Percentiles rank a stretch among this genome's conserved stretches.
These are phyloP conservation scores for Scheffersomyces titani DNA, from an alignment of 1,139 yeast genomes.

Conservation along the genomic window DNA sequence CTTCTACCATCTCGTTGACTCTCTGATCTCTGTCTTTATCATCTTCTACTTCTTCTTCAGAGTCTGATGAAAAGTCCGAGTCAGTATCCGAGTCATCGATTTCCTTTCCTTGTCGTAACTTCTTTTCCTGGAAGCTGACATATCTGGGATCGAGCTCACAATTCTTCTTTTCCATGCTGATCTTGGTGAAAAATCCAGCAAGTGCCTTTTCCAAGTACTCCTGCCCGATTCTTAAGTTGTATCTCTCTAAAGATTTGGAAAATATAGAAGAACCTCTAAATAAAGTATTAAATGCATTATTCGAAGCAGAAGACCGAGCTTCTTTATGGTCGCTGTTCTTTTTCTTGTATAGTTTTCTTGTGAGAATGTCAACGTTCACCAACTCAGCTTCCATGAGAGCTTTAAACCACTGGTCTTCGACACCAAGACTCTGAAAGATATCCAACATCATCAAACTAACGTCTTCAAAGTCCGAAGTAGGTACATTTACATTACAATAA, in stretches of 20 bases:
- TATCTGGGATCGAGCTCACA: slow-evolving; percentile 78
- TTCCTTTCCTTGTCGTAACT: slow-evolving; percentile 27
- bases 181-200: slow-evolving; percentile 62
- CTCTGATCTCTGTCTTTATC: slow-evolving; percentile 21
- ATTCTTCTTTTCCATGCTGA: slow-evolving; percentile 51
- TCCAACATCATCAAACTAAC: slow-evolving; percentile 59
- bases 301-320: slow-evolving; percentile 20
- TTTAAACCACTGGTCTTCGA: slow-evolving; percentile 69
- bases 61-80: slow-evolving; percentile 6
- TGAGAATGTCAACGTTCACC: slow-evolving; percentile 46
- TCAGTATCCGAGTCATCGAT: slow-evolving; percentile 21
- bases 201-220: slow-evolving; percentile 75
- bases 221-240: slow-evolving; percentile 74
- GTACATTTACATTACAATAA: slow-evolving; percentile 44
- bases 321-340: slow-evolving; percentile 16
- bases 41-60: slow-evolving; percentile 23
- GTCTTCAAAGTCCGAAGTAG: slow-evolving; percentile 53
- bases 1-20: slow-evolving; percentile 37
- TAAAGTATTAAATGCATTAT: slow-evolving; percentile 65
- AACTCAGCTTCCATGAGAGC: slow-evolving; percentile 69
- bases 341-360: slow-evolving; percentile 38
- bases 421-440: slow-evolving; percentile 62
- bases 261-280: slow-evolving; percentile 85
- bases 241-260: slow-evolving; percentile 78
- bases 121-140: slow-evolving; percentile 45